Base-by-base conservation (phyloP, 345 rosid genomes). In the Clarkia xantiana region DNA sequence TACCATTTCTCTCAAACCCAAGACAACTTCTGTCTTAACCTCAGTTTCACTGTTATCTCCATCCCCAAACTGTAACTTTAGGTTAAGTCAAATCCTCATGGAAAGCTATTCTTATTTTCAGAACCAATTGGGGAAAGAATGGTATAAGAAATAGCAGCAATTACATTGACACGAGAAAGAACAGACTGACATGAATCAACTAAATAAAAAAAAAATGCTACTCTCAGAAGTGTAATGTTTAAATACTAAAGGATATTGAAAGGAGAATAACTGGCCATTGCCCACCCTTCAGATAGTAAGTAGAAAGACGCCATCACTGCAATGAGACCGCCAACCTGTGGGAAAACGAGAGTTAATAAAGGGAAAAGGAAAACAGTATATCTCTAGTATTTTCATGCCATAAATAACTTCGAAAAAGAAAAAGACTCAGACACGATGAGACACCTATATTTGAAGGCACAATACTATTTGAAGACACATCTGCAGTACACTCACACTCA, bases 241-340 rank as follows among this genome's bases (percentile, higher is more conserved):
- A 52, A 16, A 55, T 20, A 57, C 9, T 40, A 44, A 23, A 81
- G 96, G 98, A 91, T 91, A 91, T 86, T 71, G 55, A 91, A 67
- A 16, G 98, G 98, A 63, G 88, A 91, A 63, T 75, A 67, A 44
- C 82, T 73, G 43, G 79, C 79, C 68, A 76, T 75, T 11, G 96
- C 93, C 96, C 96, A 91, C 70, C 98, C 98, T 73, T 84, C 82
- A 51, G 98, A 86, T 69, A 91, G 72, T 64, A 84, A 72, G 72
- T 84, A 81, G 62, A 84, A 82, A 59, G 96, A 78, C 45, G 70
- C 83, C 72, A 84, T 49, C 94, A 86, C 84, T 14, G 96, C 90
- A 57, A 77, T 55, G 59, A 91, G 89, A 72, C 95, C 98, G 47
- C 96, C 96, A 19, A 78, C 79, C 98, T 91, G 73, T 53, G 5